Evolutionary conservation across 768 basidiomycete genomes (phyloP).

Genomic region (Boletus rufocinnamomeus): DNA sequence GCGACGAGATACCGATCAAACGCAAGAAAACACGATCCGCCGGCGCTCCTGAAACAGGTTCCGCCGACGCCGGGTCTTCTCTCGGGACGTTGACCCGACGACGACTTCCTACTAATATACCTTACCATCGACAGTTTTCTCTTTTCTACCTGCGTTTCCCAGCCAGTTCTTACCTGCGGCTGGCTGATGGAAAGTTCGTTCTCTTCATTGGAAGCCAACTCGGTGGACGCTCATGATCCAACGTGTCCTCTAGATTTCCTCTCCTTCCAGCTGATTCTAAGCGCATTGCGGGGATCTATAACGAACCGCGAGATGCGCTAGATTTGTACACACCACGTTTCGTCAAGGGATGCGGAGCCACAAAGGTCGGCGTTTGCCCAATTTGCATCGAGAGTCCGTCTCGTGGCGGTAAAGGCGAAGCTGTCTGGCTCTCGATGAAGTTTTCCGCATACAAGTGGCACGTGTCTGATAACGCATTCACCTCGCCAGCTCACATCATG

Average conservation of each 20-base stretch:
- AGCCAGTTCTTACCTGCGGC: conserved; percentile 54
- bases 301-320: conserved; percentile 56
- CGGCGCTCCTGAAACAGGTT: not conserved
- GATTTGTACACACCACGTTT: conserved; percentile 83
- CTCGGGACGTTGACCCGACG: conserved; percentile 35
- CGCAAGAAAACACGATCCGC: conserved; percentile 15
- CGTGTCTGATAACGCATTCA: conserved; percentile 24
- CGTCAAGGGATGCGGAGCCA: conserved; percentile 64
- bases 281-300: conserved; percentile 49
- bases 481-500: conserved; percentile 5
- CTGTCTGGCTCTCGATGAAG: conserved; percentile 76
- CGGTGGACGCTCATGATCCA: conserved; percentile 2
- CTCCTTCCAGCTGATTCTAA: conserved; percentile 19
- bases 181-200: conserved; percentile 42
- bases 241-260: conserved; percentile 18
- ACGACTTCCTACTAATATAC: conserved; percentile 51
- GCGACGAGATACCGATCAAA: conserved; percentile 8
- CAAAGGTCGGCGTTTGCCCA: conserved; percentile 78
- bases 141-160: conserved; percentile 75
- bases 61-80: conserved; percentile 2
- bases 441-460: conserved; percentile 83
- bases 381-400: conserved; percentile 63
- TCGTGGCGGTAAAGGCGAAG: conserved; percentile 65
- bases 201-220: conserved; percentile 1
- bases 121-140: conserved; percentile 51